Conservation (phyloP, 768 basidiomycete genomes). For the Rhizopogon sp. region DNA sequence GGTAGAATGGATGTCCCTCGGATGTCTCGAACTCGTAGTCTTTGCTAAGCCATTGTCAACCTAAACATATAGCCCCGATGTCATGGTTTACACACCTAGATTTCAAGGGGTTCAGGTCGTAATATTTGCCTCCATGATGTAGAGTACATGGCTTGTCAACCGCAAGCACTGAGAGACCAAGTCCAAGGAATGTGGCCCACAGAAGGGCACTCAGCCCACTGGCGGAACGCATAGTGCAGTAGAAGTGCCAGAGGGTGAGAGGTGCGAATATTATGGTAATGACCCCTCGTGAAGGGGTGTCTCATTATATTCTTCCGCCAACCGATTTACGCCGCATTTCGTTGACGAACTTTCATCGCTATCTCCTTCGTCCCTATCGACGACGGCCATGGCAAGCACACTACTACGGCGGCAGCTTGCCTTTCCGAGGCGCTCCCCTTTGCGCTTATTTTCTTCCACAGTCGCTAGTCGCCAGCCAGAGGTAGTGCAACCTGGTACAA, state of each 20-base stretch:
- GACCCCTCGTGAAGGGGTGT: constrained; percentile 22
- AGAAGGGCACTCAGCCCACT: constrained; percentile 1
- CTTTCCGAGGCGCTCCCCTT: constrained; percentile 24
- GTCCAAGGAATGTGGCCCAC: constrained; percentile 1
- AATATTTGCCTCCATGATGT: constrained; percentile 51
- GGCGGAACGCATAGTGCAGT: not conserved
- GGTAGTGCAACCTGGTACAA: constrained; percentile 23
- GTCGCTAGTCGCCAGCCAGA: constrained; percentile 16
- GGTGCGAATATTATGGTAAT: not conserved
- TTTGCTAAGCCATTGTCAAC: constrained; percentile 37
- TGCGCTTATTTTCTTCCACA: constrained; percentile 23
- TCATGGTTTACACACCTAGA: constrained; percentile 37
- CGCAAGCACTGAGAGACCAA: constrained; percentile 14
- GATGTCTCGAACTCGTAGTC: constrained; percentile 56
- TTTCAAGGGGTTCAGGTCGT: constrained; percentile 60
- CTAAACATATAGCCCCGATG: not conserved
- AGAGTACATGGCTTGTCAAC: constrained; percentile 59
- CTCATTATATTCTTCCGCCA: constrained; percentile 13
- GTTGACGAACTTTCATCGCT: not conserved
- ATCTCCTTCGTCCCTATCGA: constrained; percentile 16
- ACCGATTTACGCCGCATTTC: constrained; percentile 21
- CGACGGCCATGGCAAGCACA: constrained; percentile 55
- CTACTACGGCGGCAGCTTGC: constrained; percentile 57
- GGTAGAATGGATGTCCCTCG: constrained; percentile 39
- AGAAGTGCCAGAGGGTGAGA: constrained; percentile 1